Conservation (phyloP, 2,329 filamentous ascomycete species). For the Cordyceps javanica region DNA sequence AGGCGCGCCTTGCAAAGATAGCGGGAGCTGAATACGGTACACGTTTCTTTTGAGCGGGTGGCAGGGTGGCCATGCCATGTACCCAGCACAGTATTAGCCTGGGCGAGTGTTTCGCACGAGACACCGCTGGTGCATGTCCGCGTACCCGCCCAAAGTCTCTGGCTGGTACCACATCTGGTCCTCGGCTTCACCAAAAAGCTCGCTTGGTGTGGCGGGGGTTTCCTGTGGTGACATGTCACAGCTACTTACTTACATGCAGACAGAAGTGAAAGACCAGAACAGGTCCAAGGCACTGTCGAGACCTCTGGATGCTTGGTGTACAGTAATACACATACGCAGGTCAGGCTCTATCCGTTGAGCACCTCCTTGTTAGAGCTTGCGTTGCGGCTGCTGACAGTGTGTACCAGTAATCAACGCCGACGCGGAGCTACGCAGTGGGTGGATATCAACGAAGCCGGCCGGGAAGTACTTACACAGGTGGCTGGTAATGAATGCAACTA, state of each 20-base stretch:
- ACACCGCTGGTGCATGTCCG: conserved; percentile 20
- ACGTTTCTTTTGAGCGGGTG: not conserved
- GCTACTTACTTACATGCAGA: too few species aligned
- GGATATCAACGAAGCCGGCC: not conserved
- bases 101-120: conserved; percentile 23
- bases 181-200: too few species aligned
- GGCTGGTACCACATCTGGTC: conserved; percentile 12
- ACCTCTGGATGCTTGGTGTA: not conserved
- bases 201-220: too few species aligned
- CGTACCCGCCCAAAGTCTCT: conserved; percentile 31
- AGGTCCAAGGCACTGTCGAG: not conserved
- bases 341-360: not conserved
- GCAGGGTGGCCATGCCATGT: conserved; percentile 21
- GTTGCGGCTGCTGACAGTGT: not conserved
- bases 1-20: too few species aligned
- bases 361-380: not conserved
- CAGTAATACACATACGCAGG: not conserved
- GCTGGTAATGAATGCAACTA: not conserved
- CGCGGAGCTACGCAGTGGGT: not conserved
- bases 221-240: too few species aligned
- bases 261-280: too few species aligned
- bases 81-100: conserved; percentile 32
- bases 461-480: not conserved
- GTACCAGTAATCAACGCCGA: not conserved
- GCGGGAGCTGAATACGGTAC: too few species aligned